Evolutionary conservation across 805 yeast genomes (phyloP), one percentile per base, ranked within the genome.

Genomic region (Lachancea sp.): DNA sequence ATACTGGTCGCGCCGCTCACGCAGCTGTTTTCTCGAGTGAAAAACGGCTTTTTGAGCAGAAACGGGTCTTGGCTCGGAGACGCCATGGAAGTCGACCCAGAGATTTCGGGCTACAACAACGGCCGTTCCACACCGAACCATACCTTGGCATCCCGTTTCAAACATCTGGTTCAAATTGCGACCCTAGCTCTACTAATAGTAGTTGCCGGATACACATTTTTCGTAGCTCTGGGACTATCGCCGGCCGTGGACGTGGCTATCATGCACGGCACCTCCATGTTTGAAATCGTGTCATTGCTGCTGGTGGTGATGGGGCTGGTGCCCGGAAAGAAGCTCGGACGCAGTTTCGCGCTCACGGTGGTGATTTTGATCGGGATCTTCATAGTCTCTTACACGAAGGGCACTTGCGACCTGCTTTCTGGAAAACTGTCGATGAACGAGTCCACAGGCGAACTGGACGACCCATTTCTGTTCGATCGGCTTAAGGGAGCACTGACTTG

Each of bases 381-480:
- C 35, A 44, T 63, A 22, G 55, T 63, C 8, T 58, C 67, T 1
- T 62, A 62, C 39, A 59, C 64, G 16, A 60, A 60, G 42, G 65
- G 63, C 11, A 58, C 66, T 4, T 57, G 63, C 33, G 65, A 59
- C 42, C 37, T 62, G 41, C 47, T 60, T 22, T 59, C 63, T 12
- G 66, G 65, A n/a, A 62, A 62, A 47, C 34, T 59, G 34, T 56
- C 66, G 16, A 49, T 61, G 30, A 61, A 63, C 44, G 50, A 54
- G 40, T 58, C 54, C 16, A 64, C 68, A 0, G 65, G 64, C n/a
- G 67, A 63, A 42, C 54, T 63, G 12, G 56, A 55, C 20, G 62
- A 62, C 42, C 68, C 68, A 3, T 64, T 57, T 41, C 52, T 64
- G 13, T 64, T 64, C 38, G 66, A 63, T 45, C 57, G 68, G 47